Evolutionary conservation across 164 flowering plant genomes (phyloP).

Genomic region (Kingdonia uniflora): DNA sequence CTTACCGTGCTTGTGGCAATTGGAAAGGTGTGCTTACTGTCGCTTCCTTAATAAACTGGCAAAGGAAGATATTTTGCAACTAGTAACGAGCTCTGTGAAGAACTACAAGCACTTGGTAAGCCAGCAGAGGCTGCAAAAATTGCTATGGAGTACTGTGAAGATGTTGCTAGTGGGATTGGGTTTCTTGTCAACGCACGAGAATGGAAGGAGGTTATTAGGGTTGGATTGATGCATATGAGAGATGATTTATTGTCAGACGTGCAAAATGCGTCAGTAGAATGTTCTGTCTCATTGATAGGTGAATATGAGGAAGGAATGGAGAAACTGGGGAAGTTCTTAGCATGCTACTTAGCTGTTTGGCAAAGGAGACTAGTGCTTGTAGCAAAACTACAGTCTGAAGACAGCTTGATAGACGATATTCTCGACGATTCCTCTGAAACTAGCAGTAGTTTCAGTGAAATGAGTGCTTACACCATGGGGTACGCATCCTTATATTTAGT

Average conservation of each 20-base stretch:
- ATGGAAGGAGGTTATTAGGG: constrained; percentile 94
- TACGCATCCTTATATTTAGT: constrained; percentile 20
- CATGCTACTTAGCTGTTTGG: constrained; percentile 87
- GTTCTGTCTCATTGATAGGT: constrained; percentile 44
- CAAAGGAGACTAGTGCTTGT: constrained; percentile 87
- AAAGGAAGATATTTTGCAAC: constrained; percentile 41
- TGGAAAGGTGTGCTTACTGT: constrained; percentile 83
- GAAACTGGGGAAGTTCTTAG: constrained; percentile 86
- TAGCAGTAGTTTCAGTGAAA: constrained; percentile 88
- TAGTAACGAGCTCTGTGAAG: constrained; percentile 89
- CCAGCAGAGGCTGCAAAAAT: constrained; percentile 92
- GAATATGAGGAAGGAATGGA: constrained; percentile 80
- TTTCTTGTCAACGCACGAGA: constrained; percentile 67
- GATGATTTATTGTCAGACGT: constrained; percentile 58
- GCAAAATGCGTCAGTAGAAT: constrained; percentile 55
- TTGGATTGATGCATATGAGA: constrained; percentile 54
- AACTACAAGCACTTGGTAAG: constrained; percentile 85
- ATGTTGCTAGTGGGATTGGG: constrained; percentile 43
- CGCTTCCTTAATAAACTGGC: constrained; percentile 64
- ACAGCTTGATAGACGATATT: constrained; percentile 34
- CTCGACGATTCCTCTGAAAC: constrained; percentile 92
- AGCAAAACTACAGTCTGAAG: constrained; percentile 71
- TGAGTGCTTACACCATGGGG: constrained; percentile 97
- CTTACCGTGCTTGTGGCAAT: constrained; percentile 75
- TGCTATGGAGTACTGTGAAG: constrained; percentile 78